These are phyloP conservation scores for Ustilago lituana DNA, from an alignment of 1,284 basidiomycete genomes.

Conservation along the genomic window DNA sequence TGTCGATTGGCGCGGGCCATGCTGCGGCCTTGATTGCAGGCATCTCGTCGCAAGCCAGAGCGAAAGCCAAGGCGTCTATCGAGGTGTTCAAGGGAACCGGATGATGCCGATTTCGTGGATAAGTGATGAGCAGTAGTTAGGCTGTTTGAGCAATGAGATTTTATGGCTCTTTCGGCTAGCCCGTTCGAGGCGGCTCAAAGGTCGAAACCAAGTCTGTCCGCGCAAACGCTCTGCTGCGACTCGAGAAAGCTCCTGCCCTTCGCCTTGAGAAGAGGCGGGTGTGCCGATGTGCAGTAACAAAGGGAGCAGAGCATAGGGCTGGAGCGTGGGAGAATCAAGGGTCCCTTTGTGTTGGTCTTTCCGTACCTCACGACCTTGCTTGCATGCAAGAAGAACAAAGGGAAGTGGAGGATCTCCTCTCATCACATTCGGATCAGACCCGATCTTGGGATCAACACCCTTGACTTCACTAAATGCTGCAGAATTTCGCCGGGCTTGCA, in stretches of 20 bases:
- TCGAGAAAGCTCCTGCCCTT: no score
- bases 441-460: not conserved
- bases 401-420: conserved; percentile 1
- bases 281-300: conserved; percentile 7
- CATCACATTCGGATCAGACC: not conserved
- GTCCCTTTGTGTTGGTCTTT: conserved; percentile 17
- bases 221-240: no score
- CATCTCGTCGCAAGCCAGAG: conserved; percentile 4
- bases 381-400: conserved; percentile 1
- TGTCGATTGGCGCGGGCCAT: conserved; percentile 55
- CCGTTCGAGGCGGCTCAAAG: no score
- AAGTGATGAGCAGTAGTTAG: not conserved
- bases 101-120: not conserved
- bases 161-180: no score
- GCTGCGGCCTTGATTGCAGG: conserved; percentile 38
- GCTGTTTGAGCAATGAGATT: no score
- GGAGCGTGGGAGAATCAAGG: conserved; percentile 12
- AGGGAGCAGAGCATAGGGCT: conserved; percentile 8
- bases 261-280: not conserved
- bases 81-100: not conserved
- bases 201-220: not conserved
- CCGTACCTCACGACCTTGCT: not conserved
- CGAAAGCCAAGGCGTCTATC: not conserved
- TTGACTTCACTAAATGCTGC: not conserved
- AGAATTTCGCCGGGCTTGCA: not conserved